Percentiles rank a stretch among this genome's conserved stretches.
phyloP scores from a whole-genome alignment of 768 basidiomycete species.

The Leccinum longicurvipes region DNA sequence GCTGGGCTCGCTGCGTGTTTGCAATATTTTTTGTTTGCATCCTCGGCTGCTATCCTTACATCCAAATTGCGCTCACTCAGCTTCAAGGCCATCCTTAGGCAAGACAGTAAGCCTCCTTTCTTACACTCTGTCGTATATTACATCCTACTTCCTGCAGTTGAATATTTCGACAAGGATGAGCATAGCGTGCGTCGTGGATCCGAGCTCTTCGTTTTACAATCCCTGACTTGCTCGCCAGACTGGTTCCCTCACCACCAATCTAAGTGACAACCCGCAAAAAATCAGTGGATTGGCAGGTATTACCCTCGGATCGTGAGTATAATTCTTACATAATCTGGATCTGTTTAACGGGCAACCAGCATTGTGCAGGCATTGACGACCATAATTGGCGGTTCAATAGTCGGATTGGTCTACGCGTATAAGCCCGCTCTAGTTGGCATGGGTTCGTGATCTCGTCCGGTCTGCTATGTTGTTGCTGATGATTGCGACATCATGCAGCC shows the following conservation, averaged over 20 bases:
- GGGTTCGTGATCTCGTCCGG: slow-evolving; percentile 11
- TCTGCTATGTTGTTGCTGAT: not conserved
- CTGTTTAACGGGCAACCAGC: slow-evolving; percentile 30
- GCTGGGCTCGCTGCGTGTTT: slow-evolving; percentile 59
- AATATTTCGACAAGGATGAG: slow-evolving; percentile 86
- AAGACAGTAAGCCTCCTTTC: slow-evolving; percentile 61
- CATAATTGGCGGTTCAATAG: slow-evolving; percentile 62
- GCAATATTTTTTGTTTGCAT: slow-evolving; percentile 71
- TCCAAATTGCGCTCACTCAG: slow-evolving; percentile 64
- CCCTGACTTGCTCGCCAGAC: slow-evolving; percentile 41
- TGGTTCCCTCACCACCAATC: slow-evolving; percentile 71
- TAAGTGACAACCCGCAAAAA: slow-evolving; percentile 89
- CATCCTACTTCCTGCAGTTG: slow-evolving; percentile 47
- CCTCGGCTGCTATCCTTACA: slow-evolving; percentile 67
- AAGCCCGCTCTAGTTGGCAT: slow-evolving; percentile 81
- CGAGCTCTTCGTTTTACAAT: too few species aligned
- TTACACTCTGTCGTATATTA: not conserved
- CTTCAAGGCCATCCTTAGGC: slow-evolving; percentile 80
- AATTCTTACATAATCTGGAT: not conserved
- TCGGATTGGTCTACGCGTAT: slow-evolving; percentile 78
- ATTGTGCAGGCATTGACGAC: slow-evolving; percentile 82
- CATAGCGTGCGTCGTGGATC: slow-evolving; percentile 52
- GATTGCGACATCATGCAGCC: slow-evolving; percentile 31
- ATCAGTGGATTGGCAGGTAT: slow-evolving; percentile 84
- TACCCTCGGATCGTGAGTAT: slow-evolving; percentile 75